Base-by-base conservation (phyloP, 1,139 yeast species). In the Saccharomycopsis phalli region DNA sequence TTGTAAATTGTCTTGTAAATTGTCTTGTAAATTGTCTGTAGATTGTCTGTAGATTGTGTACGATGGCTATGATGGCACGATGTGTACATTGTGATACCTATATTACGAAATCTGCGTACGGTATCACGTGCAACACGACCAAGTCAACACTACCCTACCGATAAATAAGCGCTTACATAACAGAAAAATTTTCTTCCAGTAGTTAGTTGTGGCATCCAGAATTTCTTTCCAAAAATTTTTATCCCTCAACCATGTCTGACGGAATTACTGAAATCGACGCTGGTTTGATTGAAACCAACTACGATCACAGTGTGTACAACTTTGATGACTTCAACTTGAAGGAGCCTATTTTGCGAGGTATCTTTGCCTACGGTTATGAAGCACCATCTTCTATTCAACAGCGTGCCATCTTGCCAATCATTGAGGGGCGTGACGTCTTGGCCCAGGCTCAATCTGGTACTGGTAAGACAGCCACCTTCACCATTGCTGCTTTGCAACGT, bases 391-490 rank as follows among this genome's bases (percentile, higher is more conserved):
- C 97, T 52, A 91, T 91, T 69, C 98, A 91, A 72, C 94, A 86
- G 66, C 84, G 98, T 69, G 98, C 98, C 51, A 91, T 91, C 58
- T 72, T 83, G 62, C 98, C 95, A 63, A 87, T 91, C 65, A 81
- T 91, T 60, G 93, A 84, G 66, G 95, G 95, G 54, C 79, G 91
- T 68, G 98, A 91, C 66, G 95, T 88, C 46, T 77, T 91, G 59
- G 98, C 97, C 54, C 98, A 91, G 70, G 96, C 97, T 55, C 98
- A 91, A 75, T 88, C 97, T 43, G 98, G 98, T 80, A 91, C 98
- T 53, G 98, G 98, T 80, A 91, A 91, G 74, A 91, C 98, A 50
- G 98, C 97, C 60, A 91, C 98, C 53, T 91, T 91, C 79, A 81
- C 97, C 64, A 88, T 91, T 58, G 82, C 95, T 57, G 91, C 94